Base-by-base conservation (phyloP, 2,329 filamentous ascomycete genomes). In the Epichloe festucae region DNA sequence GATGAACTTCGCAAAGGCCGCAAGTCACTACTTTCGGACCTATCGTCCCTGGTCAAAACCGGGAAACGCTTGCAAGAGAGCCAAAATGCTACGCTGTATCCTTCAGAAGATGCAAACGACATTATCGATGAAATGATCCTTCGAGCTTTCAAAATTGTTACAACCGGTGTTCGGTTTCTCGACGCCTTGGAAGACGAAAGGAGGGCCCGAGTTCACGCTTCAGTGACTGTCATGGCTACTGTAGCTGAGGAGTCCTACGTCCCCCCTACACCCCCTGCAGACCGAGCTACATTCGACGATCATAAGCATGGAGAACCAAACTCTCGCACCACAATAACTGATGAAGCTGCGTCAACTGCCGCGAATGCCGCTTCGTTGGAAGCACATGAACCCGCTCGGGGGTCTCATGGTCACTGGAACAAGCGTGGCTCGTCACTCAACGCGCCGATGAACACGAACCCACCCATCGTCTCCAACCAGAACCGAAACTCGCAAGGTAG, bases 141-240 rank as follows among this genome's bases (percentile, higher is more conserved):
- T 50, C 93, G 90, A 66, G 90, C 90, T 0, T 97, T 95, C 72
- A 89, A 87, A 63, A 89, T 97, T 49, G 87, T 95, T n/a, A 91
- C 84, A 46, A 84, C 91, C 60, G 89, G 87, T 14, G 89, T 96
- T 27, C 79, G 85, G 44, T 97, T 98, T 62, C 76, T 95, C 42
- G 93, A 98, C 59, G 77, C 91, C 2, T 83, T 93, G 71, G 84
- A 87, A 39, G 85, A 81, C 15, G 79, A 84, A 59, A 67, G 73
- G 46, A 70, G 71, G 53, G 64, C 69, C 41, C 71, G 75, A 50
- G 71, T 72, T 8, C 71, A 73, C 34, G 66, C 78, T 49, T 73
- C 79, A 39, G 74, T 82, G 35, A 76, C 76, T n/a, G 69, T 78
- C 44, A 78, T 83, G 75, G 73, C 76, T 36, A 79, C 79, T 0